Evolutionary conservation across 345 rosid species (phyloP).

Genomic region (Syzygium aromaticum): DNA sequence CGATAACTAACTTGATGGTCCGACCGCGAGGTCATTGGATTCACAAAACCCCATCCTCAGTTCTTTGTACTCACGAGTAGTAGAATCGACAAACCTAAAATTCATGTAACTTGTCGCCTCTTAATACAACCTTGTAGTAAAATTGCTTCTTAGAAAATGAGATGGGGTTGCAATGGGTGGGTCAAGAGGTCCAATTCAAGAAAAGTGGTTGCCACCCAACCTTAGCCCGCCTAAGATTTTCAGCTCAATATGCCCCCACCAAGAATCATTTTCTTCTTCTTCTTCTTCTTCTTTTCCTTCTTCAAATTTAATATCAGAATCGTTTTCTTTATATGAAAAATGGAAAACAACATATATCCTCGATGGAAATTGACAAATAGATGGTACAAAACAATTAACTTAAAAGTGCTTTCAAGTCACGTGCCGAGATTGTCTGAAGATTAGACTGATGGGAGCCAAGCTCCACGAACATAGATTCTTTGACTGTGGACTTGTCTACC

Average conservation of each 20-base stretch:
- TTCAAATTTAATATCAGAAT: neutral
- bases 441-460: neutral
- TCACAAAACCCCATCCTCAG: neutral
- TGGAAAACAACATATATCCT: neutral
- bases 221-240: neutral
- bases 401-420: neutral
- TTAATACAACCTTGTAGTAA: neutral
- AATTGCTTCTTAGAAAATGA: neutral
- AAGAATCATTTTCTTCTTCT: neutral
- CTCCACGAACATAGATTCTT: neutral
- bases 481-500: neutral
- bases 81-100: neutral
- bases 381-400: neutral
- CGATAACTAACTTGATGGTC: neutral
- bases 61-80: neutral
- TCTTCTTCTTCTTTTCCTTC: neutral
- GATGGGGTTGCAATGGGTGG: neutral
- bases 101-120: neutral
- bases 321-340: neutral
- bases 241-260: neutral
- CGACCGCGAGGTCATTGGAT: neutral
- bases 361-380: neutral
- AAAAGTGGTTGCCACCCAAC: neutral
- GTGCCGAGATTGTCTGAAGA: neutral
- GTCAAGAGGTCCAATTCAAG: neutral